phyloP scores from a whole-genome alignment of 1,284 basidiomycete genomes.

The Irpex sp. region DNA sequence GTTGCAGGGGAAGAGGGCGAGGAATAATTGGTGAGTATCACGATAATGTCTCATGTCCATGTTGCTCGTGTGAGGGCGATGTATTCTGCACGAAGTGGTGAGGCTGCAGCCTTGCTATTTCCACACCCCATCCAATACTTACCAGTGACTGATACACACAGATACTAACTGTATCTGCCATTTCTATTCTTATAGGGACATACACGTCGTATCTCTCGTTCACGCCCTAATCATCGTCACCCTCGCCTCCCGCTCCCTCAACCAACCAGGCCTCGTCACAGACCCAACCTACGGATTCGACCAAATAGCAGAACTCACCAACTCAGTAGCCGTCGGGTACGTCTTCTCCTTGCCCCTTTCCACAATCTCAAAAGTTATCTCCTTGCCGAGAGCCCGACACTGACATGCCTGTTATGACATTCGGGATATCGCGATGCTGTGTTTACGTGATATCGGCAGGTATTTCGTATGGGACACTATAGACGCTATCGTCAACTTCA shows the following conservation, averaged over 20 bases:
- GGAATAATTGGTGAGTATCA: conserved; percentile 50
- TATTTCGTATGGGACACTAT: conserved; percentile 66
- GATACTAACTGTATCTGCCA: not conserved
- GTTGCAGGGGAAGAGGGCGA: conserved; percentile 34
- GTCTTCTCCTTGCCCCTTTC: conserved; percentile 18
- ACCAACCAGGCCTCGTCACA: conserved; percentile 34
- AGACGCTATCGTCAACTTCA: conserved; percentile 51
- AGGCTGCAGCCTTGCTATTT: too few relatives aligned
- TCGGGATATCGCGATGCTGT: not conserved
- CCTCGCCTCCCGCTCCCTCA: conserved; percentile 39
- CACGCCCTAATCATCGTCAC: conserved; percentile 52
- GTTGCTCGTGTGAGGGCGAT: not conserved
- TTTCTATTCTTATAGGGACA: conserved; percentile 24
- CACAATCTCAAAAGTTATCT: too few relatives aligned
- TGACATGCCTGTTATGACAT: not conserved
- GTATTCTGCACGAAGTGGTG: too few relatives aligned
- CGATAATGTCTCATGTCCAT: not conserved
- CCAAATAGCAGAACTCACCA: conserved; percentile 39
- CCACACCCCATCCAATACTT: too few relatives aligned
- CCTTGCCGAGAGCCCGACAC: not conserved
- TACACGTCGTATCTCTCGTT: conserved; percentile 54
- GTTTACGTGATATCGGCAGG: conserved; percentile 21
- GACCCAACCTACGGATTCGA: conserved; percentile 61
- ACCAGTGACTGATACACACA: not conserved
- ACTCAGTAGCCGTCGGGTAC: conserved; percentile 53